Evolutionary conservation across 148 eudicot genomes (phyloP).

Genomic region (Amaranthus cruentus): DNA sequence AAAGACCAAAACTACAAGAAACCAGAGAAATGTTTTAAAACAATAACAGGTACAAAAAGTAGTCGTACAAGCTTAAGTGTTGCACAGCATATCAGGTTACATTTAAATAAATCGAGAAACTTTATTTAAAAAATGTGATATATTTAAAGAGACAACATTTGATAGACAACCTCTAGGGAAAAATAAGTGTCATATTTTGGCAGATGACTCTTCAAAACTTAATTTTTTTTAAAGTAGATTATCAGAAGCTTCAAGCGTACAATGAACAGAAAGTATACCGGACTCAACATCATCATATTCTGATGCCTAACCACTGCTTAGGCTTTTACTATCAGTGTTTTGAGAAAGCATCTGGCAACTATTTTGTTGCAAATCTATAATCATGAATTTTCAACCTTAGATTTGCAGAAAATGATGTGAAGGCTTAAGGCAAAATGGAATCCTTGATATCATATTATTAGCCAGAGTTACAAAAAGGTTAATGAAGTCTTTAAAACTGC

Average conservation of each 20-base stretch:
- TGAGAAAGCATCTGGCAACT: slow-evolving; percentile 37
- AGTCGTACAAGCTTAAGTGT: slow-evolving; percentile 30
- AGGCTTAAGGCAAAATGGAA: too few species aligned
- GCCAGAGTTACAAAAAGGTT: too few species aligned
- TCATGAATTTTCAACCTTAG: slow-evolving; percentile 43
- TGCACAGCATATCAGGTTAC: slow-evolving; percentile 22
- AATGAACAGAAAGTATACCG: slow-evolving; percentile 31
- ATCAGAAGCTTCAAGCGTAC: neutral
- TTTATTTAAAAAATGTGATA: neutral
- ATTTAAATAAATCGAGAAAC: neutral
- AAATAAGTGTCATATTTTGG: neutral
- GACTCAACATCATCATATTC: slow-evolving; percentile 74
- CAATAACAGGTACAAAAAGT: too few species aligned
- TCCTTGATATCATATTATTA: too few species aligned
- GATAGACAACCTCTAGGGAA: neutral
- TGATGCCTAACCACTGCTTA: slow-evolving; percentile 53
- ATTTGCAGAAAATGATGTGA: neutral
- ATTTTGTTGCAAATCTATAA: slow-evolving; percentile 35
- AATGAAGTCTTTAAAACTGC: too few species aligned
- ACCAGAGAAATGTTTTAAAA: slow-evolving; percentile 25
- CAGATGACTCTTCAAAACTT: neutral
- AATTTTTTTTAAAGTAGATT: neutral
- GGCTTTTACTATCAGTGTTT: slow-evolving; percentile 45
- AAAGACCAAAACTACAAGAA: slow-evolving; percentile 32
- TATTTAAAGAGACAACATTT: neutral